These are phyloP conservation scores for Litsea cubeba DNA, from an alignment of 164 flowering plant genomes.

Conservation along the genomic window DNA sequence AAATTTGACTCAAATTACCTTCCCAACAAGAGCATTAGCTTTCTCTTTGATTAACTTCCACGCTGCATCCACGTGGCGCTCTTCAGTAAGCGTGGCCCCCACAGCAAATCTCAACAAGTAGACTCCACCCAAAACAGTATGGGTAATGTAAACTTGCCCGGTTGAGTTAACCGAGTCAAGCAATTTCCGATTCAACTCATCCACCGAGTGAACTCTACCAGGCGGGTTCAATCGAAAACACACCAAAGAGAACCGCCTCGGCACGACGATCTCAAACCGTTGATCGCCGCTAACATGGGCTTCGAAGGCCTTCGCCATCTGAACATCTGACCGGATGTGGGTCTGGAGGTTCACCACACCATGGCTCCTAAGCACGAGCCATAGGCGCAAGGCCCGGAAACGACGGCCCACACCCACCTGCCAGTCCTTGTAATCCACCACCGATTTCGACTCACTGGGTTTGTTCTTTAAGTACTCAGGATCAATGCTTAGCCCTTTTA, in stretches of 20 bases:
- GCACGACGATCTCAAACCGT: constrained; percentile 48
- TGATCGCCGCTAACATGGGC: constrained; percentile 26
- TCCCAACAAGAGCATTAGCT: constrained; percentile 19
- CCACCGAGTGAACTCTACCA: background rate
- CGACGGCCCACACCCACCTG: constrained; percentile 17
- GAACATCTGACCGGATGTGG: constrained; percentile 41
- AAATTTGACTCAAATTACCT: no score
- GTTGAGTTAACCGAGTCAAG: constrained; percentile 16
- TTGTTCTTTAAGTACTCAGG: constrained; percentile 53
- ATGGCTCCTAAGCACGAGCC: constrained; percentile 44
- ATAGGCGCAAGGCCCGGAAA: constrained; percentile 42
- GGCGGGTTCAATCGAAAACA: constrained; percentile 40
- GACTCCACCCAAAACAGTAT: constrained; percentile 4
- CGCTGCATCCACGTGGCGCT: constrained; percentile 39
- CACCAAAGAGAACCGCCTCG: constrained; percentile 38
- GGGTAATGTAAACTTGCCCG: constrained; percentile 21
- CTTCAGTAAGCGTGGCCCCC: constrained; percentile 49
- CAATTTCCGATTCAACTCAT: constrained; percentile 11
- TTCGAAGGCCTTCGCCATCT: constrained; percentile 41
- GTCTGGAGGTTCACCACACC: constrained; percentile 22
- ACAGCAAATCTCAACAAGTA: constrained; percentile 51
- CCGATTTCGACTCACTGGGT: constrained; percentile 36
- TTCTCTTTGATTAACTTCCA: constrained; percentile 44
- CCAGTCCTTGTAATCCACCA: constrained; percentile 64
- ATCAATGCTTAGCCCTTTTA: constrained; percentile 31